Percentiles rank a stretch among this genome's conserved stretches.
Evolutionary conservation across 2,329 filamentous ascomycete genomes (phyloP).

Genomic region (Cladosporium sp.): DNA sequence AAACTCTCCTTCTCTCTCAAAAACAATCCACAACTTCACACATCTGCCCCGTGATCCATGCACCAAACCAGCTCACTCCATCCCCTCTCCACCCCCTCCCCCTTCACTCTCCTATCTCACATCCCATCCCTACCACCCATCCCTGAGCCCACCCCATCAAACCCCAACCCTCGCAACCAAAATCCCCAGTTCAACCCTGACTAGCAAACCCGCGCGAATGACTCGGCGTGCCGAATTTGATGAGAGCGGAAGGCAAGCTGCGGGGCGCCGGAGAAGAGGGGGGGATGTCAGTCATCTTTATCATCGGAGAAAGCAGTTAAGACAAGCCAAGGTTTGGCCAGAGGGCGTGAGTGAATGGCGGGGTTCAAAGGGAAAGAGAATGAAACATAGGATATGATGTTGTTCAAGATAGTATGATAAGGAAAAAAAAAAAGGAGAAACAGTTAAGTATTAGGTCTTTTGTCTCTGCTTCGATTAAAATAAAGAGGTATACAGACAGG

Average conservation of each 20-base stretch:
- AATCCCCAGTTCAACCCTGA: conserved; percentile 16
- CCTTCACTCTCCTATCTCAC: no score
- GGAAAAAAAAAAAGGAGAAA: conserved; percentile 18
- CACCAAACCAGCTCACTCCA: no score
- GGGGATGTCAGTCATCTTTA: conserved; percentile 1
- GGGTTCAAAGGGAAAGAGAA: conserved; percentile 13
- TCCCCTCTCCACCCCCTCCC: no score
- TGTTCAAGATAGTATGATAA: no score
- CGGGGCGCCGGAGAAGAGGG: no score
- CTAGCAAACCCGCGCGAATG: conserved; percentile 24
- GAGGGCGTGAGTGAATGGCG: no score
- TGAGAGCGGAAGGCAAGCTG: neutral
- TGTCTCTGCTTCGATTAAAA: conserved; percentile 16
- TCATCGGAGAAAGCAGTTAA: neutral
- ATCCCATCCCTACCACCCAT: no score
- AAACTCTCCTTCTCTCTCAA: no score
- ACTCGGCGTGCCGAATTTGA: conserved; percentile 18
- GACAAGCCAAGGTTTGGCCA: neutral
- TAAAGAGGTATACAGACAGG: conserved; percentile 17
- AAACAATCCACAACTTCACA: no score
- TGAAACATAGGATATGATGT: conserved; percentile 16
- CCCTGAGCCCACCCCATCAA: no score
- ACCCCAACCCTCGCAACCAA: no score
- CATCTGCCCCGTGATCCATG: no score
- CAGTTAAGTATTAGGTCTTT: conserved; percentile 16